Evolutionary conservation across 2,329 filamentous ascomycete species (phyloP).

Genomic region (Fusarium poae): DNA sequence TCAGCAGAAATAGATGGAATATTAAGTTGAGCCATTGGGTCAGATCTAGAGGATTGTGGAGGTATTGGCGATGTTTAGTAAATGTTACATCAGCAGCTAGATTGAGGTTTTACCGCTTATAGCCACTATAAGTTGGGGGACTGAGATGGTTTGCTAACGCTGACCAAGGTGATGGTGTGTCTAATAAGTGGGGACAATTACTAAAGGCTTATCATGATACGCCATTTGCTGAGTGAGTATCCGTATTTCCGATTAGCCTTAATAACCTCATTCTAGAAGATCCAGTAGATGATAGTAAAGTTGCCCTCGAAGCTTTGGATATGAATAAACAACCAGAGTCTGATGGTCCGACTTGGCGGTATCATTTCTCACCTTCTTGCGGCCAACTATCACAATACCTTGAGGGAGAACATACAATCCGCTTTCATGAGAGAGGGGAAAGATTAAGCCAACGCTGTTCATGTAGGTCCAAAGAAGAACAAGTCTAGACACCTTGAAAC

Average conservation of each 20-base stretch:
- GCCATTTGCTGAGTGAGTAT: constrained; percentile 2
- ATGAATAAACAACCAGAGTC: neutral
- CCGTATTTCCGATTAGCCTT: constrained; percentile 29
- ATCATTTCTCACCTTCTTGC: neutral
- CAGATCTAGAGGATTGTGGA: constrained; percentile 27
- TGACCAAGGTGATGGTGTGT: constrained; percentile 36
- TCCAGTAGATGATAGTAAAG: neutral
- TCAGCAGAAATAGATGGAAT: constrained; percentile 42
- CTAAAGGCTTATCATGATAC: constrained; percentile 28
- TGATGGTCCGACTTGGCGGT: neutral
- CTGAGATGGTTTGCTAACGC: constrained; percentile 34
- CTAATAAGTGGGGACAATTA: constrained; percentile 32
- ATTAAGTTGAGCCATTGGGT: constrained; percentile 20
- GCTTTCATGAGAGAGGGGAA: neutral
- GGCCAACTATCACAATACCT: neutral
- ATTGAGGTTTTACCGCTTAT: constrained; percentile 15
- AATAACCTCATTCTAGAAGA: constrained; percentile 1
- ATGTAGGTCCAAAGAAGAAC: neutral
- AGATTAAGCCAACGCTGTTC: neutral
- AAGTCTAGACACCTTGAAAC: neutral
- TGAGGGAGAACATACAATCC: neutral
- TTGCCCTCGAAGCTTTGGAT: neutral
- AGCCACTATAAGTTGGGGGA: neutral
- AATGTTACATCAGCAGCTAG: constrained; percentile 48
- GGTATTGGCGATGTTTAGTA: constrained; percentile 42